Evolutionary conservation across 2,329 filamentous ascomycete genomes (phyloP).

Genomic region (Diplodia sapinea): DNA sequence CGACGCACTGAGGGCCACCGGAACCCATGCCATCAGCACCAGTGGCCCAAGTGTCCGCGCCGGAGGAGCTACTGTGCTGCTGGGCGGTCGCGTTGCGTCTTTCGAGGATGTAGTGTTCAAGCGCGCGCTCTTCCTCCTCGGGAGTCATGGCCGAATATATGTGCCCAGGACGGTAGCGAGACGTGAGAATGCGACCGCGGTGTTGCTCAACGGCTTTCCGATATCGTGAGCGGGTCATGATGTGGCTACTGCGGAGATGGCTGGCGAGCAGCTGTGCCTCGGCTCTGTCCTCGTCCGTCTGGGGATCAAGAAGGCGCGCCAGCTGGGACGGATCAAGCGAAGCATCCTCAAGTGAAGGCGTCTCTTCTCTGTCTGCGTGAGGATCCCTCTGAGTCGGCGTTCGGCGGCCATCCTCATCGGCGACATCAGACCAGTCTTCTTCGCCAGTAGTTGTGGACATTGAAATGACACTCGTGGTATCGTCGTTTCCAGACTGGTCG

Average conservation of each 20-base stretch:
- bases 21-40: constrained; percentile 77
- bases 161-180: constrained; percentile 38
- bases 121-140: constrained; percentile 63
- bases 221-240: constrained; percentile 84
- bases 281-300: constrained; percentile 75
- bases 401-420: constrained; percentile 61
- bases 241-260: constrained; percentile 72
- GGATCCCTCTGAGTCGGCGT: constrained; percentile 76
- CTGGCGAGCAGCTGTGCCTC: constrained; percentile 82
- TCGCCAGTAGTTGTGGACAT: constrained; percentile 58
- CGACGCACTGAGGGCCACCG: constrained; percentile 83
- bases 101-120: constrained; percentile 65
- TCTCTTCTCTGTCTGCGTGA: constrained; percentile 56
- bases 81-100: constrained; percentile 53
- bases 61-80: constrained; percentile 35
- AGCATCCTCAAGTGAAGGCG: constrained; percentile 64
- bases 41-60: constrained; percentile 62
- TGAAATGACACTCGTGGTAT: constrained; percentile 82
- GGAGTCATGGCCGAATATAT: constrained; percentile 47
- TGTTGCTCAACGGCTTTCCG: constrained; percentile 70
- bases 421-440: constrained; percentile 49
- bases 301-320: constrained; percentile 80
- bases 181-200: constrained; percentile 69
- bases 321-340: constrained; percentile 70
- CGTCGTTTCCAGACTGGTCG: constrained; percentile 62